Evolutionary conservation across 208 protist species (phyloP).

Genomic region (Eutreptiella sp.): DNA sequence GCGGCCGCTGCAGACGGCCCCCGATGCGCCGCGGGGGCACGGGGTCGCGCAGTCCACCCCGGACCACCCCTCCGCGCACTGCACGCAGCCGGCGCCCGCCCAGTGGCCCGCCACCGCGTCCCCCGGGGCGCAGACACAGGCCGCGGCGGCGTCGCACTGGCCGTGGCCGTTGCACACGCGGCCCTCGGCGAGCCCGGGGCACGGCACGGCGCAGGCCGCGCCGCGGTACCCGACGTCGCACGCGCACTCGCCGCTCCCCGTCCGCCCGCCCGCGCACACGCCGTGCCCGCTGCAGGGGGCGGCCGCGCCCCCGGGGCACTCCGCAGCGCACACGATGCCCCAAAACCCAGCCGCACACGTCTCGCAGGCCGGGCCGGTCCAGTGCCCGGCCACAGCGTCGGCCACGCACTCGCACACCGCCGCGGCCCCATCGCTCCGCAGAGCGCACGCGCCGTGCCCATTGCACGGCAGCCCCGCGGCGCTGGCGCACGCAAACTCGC

Average conservation of each 20-base stretch:
- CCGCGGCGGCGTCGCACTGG: not conserved
- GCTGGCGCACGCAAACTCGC: too few relatives aligned
- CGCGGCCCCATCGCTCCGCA: too few relatives aligned
- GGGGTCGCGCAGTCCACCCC: conserved; percentile 8
- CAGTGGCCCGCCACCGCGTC: conserved; percentile 15
- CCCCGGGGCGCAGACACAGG: conserved; percentile 13
- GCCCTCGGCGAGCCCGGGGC: conserved; percentile 3
- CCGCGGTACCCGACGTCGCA: conserved; percentile 23
- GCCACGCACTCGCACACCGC: conserved; percentile 17
- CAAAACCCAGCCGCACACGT: conserved; percentile 5
- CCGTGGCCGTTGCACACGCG: conserved; percentile 10
- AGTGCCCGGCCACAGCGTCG: conserved; percentile 1
- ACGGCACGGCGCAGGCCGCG: conserved; percentile 1
- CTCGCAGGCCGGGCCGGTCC: not conserved
- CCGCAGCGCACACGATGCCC: conserved; percentile 10
- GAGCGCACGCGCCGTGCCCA: conserved; percentile 1
- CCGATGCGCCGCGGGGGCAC: conserved; percentile 3
- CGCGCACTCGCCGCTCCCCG: conserved; percentile 9
- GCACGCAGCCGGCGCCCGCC: conserved; percentile 1
- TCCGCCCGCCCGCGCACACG: not conserved
- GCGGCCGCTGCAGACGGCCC: conserved; percentile 1
- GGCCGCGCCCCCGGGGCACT: not conserved
- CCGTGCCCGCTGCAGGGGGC: conserved; percentile 4
- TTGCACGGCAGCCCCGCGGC: conserved; percentile 5
- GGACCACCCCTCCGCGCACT: conserved; percentile 5